These are phyloP conservation scores for Cornus florida DNA, from an alignment of 148 eudicot species.

Conservation along the genomic window DNA sequence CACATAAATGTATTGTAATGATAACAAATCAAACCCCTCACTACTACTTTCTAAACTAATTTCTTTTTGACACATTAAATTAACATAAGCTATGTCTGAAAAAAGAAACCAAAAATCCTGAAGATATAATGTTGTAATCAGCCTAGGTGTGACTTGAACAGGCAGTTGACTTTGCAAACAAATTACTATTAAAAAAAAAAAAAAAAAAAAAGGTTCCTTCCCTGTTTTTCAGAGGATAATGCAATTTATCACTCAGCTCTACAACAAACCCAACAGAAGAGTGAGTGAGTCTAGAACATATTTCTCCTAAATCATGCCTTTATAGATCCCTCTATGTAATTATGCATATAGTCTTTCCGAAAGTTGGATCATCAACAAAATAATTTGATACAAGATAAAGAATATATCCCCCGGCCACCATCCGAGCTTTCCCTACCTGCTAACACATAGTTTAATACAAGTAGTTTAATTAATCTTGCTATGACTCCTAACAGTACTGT, in stretches of 20 bases:
- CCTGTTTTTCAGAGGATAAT: not conserved
- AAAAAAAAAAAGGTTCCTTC: not conserved
- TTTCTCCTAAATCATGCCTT: not conserved
- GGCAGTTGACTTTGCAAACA: not conserved
- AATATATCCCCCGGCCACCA: conserved; percentile 15
- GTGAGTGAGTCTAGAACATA: not conserved
- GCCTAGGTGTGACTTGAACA: too few species aligned
- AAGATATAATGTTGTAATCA: too few species aligned
- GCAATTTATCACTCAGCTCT: too few species aligned
- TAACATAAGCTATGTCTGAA: too few species aligned
- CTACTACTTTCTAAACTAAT: not conserved
- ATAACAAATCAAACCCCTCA: not conserved
- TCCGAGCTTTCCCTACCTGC: too few species aligned
- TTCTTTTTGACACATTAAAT: not conserved
- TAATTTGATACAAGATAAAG: not conserved
- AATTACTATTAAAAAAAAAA: not conserved
- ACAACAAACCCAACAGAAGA: too few species aligned
- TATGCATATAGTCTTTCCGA: conserved; percentile 8
- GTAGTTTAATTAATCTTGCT: not conserved
- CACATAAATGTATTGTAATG: too few species aligned
- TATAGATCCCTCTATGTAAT: not conserved
- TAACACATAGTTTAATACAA: not conserved
- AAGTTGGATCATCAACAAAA: conserved; percentile 13
- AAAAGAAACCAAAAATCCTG: too few species aligned
- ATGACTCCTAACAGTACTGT: not conserved